phyloP scores from a whole-genome alignment of 768 basidiomycete species.

The Tricholoma hemisulphureum region DNA sequence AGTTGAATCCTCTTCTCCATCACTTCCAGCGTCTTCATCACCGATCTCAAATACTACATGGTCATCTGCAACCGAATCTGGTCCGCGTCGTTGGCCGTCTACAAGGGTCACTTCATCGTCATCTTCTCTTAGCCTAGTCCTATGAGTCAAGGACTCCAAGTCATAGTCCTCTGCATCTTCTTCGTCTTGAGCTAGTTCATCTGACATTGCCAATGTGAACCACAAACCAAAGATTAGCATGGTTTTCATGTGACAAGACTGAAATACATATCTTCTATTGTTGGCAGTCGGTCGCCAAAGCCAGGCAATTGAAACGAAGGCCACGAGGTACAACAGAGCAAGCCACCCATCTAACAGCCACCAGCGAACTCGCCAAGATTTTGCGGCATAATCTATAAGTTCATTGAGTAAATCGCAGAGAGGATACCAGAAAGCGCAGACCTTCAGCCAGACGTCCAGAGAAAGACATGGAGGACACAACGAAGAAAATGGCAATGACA shows the following conservation, averaged over 20 bases:
- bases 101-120: constrained; percentile 75
- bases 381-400: constrained; percentile 79
- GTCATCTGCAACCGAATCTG: constrained; percentile 54
- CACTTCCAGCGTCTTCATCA: constrained; percentile 67
- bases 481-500: constrained; percentile 85
- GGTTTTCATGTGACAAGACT: constrained; percentile 14
- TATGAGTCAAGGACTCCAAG: constrained; percentile 67
- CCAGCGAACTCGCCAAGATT: constrained; percentile 90
- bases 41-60: constrained; percentile 89
- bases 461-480: constrained; percentile 88
- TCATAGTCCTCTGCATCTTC: constrained; percentile 93
- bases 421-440: constrained; percentile 28
- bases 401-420: constrained; percentile 3
- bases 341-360: constrained; percentile 96
- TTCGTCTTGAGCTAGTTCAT: constrained; percentile 93
- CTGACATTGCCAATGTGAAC: constrained; percentile 87
- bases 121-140: constrained; percentile 51
- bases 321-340: constrained; percentile 79
- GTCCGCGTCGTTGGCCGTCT: constrained; percentile 51
- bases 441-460: constrained; percentile 91
- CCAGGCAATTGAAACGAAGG: constrained; percentile 80
- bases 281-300: constrained; percentile 92
- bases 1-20: constrained; percentile 57
- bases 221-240: constrained; percentile 25
- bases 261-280: constrained; percentile 73